Conservation (phyloP, 495 filamentous ascomycete genomes). For the Opeltia flavorubescens region DNA sequence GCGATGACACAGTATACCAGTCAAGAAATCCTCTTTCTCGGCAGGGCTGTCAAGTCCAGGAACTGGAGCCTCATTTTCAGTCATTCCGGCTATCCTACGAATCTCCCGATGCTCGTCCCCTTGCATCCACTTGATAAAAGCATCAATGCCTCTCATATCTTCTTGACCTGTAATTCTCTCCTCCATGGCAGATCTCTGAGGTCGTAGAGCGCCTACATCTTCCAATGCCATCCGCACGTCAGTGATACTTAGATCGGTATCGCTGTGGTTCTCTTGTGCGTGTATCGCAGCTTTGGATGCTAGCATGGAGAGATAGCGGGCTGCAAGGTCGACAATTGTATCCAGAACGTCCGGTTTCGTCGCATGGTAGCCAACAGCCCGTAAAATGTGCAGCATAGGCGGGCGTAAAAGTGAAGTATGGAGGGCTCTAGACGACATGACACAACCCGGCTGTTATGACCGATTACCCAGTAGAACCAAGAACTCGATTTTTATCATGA, state of each 20-base stretch:
- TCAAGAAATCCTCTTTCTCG: slow-evolving; percentile 60
- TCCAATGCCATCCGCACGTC: slow-evolving; percentile 75
- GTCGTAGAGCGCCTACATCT: slow-evolving; percentile 54
- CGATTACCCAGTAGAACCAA: no score
- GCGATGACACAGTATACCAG: slow-evolving; percentile 26
- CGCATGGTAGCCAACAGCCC: slow-evolving; percentile 67
- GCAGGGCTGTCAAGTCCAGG: slow-evolving; percentile 32
- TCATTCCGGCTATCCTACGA: slow-evolving; percentile 46
- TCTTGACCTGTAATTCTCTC: slow-evolving; percentile 46
- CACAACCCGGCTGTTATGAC: no score
- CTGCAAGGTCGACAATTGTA: slow-evolving; percentile 59
- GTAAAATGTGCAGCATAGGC: slow-evolving; percentile 67
- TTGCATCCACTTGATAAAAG: slow-evolving; percentile 58
- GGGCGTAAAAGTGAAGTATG: slow-evolving; percentile 68
- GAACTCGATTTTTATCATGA: no score
- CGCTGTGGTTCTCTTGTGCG: slow-evolving; percentile 40
- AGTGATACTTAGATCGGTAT: slow-evolving; percentile 40
- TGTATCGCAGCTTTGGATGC: slow-evolving; percentile 46
- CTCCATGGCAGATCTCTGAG: slow-evolving; percentile 42
- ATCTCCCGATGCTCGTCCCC: slow-evolving; percentile 61
- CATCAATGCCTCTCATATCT: slow-evolving; percentile 59
- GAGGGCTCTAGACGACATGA: slow-evolving; percentile 23
- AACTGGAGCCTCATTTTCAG: slow-evolving; percentile 23
- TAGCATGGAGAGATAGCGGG: slow-evolving; percentile 56
- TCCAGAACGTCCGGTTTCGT: slow-evolving; percentile 63